Percentiles rank a stretch among this genome's conserved stretches.
Conservation (phyloP, 257 asterid genomes). For the Ilex asprella region DNA sequence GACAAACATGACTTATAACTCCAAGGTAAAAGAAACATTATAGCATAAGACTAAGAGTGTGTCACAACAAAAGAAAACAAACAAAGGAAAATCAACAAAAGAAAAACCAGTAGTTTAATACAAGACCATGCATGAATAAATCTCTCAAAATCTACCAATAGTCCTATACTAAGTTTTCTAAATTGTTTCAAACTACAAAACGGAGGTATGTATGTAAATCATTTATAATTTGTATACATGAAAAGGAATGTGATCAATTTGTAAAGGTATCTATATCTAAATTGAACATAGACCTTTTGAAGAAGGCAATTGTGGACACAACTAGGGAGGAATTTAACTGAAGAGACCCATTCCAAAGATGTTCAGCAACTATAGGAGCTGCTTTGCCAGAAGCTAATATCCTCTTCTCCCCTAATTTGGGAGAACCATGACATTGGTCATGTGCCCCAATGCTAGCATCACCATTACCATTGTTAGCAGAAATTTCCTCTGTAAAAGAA, state of each 20-base stretch:
- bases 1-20: no score
- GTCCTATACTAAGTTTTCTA: no score
- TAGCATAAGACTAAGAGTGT: no score
- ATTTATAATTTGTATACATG: not conserved
- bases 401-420: conserved; percentile 8
- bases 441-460: not conserved
- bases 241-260: conserved; percentile 1
- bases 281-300: conserved; percentile 16
- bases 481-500: not conserved
- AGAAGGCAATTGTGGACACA: conserved; percentile 28
- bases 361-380: conserved; percentile 15
- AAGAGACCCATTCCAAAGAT: conserved; percentile 32
- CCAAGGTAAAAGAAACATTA: no score
- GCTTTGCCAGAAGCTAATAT: conserved; percentile 5
- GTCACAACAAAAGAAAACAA: no score
- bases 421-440: conserved; percentile 5
- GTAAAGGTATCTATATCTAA: not conserved
- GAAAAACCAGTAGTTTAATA: no score
- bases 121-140: no score
- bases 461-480: conserved; percentile 2
- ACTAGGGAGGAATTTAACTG: conserved; percentile 18
- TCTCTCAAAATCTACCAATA: no score
- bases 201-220: no score
- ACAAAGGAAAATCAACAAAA: no score
- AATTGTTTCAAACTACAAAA: no score